Evolutionary conservation across 192 early-diverging fungal genomes (phyloP), one percentile per base, ranked within the genome.

Genomic region (Rhizoclosmatium globosum): DNA sequence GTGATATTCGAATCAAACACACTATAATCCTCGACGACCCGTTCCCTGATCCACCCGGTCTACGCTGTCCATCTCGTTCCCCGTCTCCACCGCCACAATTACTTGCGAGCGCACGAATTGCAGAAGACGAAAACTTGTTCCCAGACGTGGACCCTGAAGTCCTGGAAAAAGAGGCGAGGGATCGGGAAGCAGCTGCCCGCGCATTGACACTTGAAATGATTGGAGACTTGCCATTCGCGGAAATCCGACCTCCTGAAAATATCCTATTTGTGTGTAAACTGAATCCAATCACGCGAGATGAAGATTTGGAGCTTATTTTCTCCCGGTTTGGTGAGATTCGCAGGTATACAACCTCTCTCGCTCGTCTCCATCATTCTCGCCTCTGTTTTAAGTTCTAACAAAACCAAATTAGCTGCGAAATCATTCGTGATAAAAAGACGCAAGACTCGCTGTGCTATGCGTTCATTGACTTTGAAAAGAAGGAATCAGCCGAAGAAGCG

Each of bases 171-270:
- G 62, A 85, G 64, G 82, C 85, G 21, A 83, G 94, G n/a, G 88
- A 87, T 64, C 85, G 82, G 44, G 86, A 98, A 82, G 95, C 95
- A 2, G 86, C 88, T 23, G 94, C 97, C 1, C 90, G 94, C 4
- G 95, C 96, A 4, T 82, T 99, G n/a, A 97, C 96, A 1, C 86
- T 99, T 47, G 97, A 99, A 83, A 97, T 99, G 95, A 91, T 99
- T 7, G 97, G 97, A 2, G 97, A 99, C 79, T 82, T 99, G 13
- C 97, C 97, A 6, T 96, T 94, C 85, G 97, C 97, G 23, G 97
- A 99, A 69, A 92, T 99, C 48, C 95, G 95, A 76, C 98, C 98
- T 3, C 96, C 97, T 4, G 98, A 99, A 74, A 97, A 97, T 82
- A 92, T 99, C 2, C 76, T 99, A 2, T 99, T 99, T 87, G 95